Evolutionary conservation across 495 filamentous ascomycete genomes (phyloP).

Genomic region (Penicillium mononematosum): DNA sequence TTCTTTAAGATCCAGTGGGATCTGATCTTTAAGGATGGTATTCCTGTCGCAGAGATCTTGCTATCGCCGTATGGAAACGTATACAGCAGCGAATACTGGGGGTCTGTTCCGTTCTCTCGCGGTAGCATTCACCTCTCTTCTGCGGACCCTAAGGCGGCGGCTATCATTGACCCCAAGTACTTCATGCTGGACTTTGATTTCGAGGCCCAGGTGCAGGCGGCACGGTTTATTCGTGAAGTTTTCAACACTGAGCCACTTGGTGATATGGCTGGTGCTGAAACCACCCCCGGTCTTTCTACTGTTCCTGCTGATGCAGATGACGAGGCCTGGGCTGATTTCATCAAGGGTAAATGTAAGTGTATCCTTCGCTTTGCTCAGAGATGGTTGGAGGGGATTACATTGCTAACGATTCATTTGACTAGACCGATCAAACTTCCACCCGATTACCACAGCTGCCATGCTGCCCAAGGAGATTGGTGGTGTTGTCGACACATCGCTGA

Average conservation of each 20-base stretch:
- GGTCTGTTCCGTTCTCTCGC: conserved; percentile 50
- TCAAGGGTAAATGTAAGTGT: conserved; percentile 32
- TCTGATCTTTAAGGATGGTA: conserved; percentile 33
- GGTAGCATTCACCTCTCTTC: conserved; percentile 56
- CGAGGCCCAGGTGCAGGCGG: conserved; percentile 31
- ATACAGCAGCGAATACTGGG: conserved; percentile 42
- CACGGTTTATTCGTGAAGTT: conserved; percentile 30
- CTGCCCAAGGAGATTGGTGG: conserved; percentile 55
- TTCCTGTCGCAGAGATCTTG: conserved; percentile 44
- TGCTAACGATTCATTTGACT: not conserved
- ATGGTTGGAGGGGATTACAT: not conserved
- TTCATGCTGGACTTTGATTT: conserved; percentile 52
- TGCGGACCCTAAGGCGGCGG: conserved; percentile 31
- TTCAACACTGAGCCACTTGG: conserved; percentile 26
- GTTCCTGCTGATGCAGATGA: conserved; percentile 20
- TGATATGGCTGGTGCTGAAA: conserved; percentile 18
- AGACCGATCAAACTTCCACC: conserved; percentile 43
- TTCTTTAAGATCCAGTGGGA: conserved; percentile 30
- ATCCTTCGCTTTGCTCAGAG: not conserved
- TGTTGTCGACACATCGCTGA: conserved; percentile 40
- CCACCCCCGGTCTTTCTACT: conserved; percentile 20
- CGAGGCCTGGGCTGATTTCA: conserved; percentile 27
- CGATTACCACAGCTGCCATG: conserved; percentile 54
- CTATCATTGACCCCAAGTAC: conserved; percentile 55
- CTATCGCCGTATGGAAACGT: conserved; percentile 27